A percentile compares a stretch with the other conserved stretches of the same genome.
These are phyloP conservation scores for Datura wrightii DNA, from an alignment of 257 asterid genomes.

Conservation along the genomic window DNA sequence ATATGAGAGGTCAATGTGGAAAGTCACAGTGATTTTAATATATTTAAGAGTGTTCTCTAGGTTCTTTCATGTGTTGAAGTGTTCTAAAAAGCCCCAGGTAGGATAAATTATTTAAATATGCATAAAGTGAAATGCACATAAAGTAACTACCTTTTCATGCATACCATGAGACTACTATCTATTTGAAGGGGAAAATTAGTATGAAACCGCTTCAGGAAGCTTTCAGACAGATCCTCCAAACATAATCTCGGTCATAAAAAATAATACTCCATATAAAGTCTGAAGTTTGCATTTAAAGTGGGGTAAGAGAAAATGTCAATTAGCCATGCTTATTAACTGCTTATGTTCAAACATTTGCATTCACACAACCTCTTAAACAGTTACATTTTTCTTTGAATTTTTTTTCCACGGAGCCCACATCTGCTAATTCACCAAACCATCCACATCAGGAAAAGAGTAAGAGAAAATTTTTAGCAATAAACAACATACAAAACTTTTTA, in stretches of 20 bases:
- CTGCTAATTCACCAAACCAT: slow-evolving; percentile 13
- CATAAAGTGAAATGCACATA: background rate
- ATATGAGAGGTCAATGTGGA: slow-evolving; percentile 16
- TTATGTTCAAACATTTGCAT: background rate
- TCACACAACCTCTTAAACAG: background rate
- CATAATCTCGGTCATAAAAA: background rate
- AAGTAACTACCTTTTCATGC: slow-evolving; percentile 12
- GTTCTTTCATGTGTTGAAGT: slow-evolving; percentile 10
- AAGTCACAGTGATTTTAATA: background rate
- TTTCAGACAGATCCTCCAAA: slow-evolving; percentile 1
- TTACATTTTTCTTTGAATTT: background rate
- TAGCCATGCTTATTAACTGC: background rate
- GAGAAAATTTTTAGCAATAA: background rate
- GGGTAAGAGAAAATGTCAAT: slow-evolving; percentile 2
- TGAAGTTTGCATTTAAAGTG: background rate
- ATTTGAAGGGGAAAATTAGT: slow-evolving; percentile 6
- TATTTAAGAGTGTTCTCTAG: slow-evolving; percentile 8
- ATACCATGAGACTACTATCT: background rate
- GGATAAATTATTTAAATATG: background rate
- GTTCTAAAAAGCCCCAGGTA: background rate
- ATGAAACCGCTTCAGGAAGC: slow-evolving; percentile 9
- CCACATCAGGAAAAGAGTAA: background rate
- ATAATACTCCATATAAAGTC: background rate
- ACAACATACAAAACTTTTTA: background rate
- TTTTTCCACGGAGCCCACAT: background rate